Conservation (phyloP, 2,329 filamentous ascomycete genomes). For the Penicillium thymicola region DNA sequence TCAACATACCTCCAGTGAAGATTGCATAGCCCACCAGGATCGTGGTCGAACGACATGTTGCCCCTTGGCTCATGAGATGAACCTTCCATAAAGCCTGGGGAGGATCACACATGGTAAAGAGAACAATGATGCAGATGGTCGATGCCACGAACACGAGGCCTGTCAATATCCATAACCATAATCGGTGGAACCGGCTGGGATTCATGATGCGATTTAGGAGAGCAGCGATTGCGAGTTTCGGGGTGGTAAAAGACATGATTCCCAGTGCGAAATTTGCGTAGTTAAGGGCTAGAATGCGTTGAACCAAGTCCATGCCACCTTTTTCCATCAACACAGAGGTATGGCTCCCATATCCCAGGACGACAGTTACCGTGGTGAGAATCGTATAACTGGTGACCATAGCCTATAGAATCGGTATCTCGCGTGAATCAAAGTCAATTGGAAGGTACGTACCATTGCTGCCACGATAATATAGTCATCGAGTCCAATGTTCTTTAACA, state of each 20-base stretch:
- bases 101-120: slow-evolving; percentile 45
- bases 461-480: slow-evolving; percentile 40
- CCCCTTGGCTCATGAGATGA: slow-evolving; percentile 25
- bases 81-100: slow-evolving; percentile 39
- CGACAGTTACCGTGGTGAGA: slow-evolving; percentile 36
- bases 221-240: slow-evolving; percentile 27
- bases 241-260: slow-evolving; percentile 28
- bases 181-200: slow-evolving; percentile 14
- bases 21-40: slow-evolving; percentile 42
- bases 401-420: slow-evolving; percentile 7
- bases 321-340: slow-evolving; percentile 26
- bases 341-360: slow-evolving; percentile 42
- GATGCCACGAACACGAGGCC: slow-evolving; percentile 30
- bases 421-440: neutral
- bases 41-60: slow-evolving; percentile 34
- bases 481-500: slow-evolving; percentile 30
- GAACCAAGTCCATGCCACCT: slow-evolving; percentile 25
- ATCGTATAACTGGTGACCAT: slow-evolving; percentile 32
- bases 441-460: slow-evolving; percentile 28
- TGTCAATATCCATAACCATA: slow-evolving; percentile 29
- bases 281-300: slow-evolving; percentile 22
- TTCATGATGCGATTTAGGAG: slow-evolving; percentile 29
- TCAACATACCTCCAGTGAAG: slow-evolving; percentile 37
- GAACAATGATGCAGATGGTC: slow-evolving; percentile 37
- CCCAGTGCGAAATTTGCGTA: slow-evolving; percentile 25